Base-by-base conservation (phyloP, 805 yeast species). In the Wickerhamomyces ciferrii region DNA sequence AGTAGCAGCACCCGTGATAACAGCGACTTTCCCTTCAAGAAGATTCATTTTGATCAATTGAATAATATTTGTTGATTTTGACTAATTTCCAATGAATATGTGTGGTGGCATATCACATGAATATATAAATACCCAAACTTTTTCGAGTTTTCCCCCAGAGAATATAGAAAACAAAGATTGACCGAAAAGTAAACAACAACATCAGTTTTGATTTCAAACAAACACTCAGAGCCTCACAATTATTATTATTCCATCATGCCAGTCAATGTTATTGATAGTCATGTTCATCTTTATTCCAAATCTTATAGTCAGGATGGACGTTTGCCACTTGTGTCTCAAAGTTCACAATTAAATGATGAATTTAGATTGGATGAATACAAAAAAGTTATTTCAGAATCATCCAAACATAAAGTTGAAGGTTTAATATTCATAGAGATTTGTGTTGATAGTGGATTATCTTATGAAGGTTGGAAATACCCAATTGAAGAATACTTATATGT, bases 1-100 rank as follows among this genome's bases (percentile, higher is more conserved):
- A 11, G 74, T 68, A 41, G 71, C 68, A 14, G 71, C 77, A 6
- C 78, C 77, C 0, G 77, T 45, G 20, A 52, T 44, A 15, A 50
- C 51, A 39, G 55, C 52, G 20, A 50, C 46, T 20, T 53, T 52
- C 20, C 55, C 55, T 24, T 52, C 48, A 19, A 53, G 43, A 5
- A 53, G 42, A 6, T 53, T 53, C 55, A 52, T 52, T 21, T 5
- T n/a, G 2, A 14, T 14, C 5, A 23, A 23, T 23, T 23, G 25
- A 5, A 23, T n/a, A n/a, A n/a, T n/a, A n/a, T n/a, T n/a, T n/a
- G n/a, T n/a, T n/a, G n/a, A n/a, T n/a, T n/a, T n/a, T n/a, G n/a
- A n/a, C n/a, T n/a, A n/a, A n/a, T n/a, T n/a, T n/a, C n/a, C n/a
- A n/a, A n/a, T n/a, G n/a, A n/a, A n/a, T n/a, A n/a, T n/a, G n/a